Conservation (phyloP, 305 asterid species). For the Rubia occidens region DNA sequence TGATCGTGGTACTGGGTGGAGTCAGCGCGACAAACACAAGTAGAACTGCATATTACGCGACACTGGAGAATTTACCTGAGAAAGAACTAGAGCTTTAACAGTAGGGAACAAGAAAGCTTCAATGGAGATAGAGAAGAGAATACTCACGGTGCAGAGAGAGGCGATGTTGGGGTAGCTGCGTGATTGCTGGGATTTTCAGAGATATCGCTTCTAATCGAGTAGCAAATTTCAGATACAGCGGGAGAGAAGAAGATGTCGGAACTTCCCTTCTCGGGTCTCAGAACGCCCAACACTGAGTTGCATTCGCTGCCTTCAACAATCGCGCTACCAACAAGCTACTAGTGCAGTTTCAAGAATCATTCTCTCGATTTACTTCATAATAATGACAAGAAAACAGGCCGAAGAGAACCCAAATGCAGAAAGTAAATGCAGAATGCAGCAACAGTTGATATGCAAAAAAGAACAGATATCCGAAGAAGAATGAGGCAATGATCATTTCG, state of each 20-base stretch:
- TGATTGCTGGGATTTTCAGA: slow-evolving; percentile 10
- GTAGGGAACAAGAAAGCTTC: too few relatives aligned
- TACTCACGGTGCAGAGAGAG: slow-evolving; percentile 17
- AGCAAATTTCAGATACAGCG: slow-evolving; percentile 19
- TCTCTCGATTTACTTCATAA: background rate
- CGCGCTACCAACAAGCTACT: slow-evolving; percentile 21
- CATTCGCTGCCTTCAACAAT: slow-evolving; percentile 11
- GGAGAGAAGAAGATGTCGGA: slow-evolving; percentile 22
- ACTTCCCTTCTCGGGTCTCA: slow-evolving; percentile 16
- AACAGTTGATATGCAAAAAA: background rate
- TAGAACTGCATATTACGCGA: background rate
- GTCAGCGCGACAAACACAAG: background rate
- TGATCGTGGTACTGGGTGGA: background rate
- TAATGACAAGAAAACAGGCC: background rate
- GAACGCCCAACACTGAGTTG: slow-evolving; percentile 9
- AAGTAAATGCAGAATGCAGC: background rate
- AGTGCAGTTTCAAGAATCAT: slow-evolving; percentile 18
- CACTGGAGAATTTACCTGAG: slow-evolving; percentile 1
- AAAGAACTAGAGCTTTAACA: background rate
- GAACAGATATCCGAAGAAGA: slow-evolving; percentile 12
- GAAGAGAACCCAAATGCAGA: background rate
- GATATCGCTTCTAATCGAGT: slow-evolving; percentile 17
- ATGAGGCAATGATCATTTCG: background rate
- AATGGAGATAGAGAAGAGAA: background rate
- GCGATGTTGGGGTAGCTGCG: background rate